These are phyloP conservation scores for Bipolaris oryzae DNA, from an alignment of 2,329 filamentous ascomycete genomes.

Conservation along the genomic window DNA sequence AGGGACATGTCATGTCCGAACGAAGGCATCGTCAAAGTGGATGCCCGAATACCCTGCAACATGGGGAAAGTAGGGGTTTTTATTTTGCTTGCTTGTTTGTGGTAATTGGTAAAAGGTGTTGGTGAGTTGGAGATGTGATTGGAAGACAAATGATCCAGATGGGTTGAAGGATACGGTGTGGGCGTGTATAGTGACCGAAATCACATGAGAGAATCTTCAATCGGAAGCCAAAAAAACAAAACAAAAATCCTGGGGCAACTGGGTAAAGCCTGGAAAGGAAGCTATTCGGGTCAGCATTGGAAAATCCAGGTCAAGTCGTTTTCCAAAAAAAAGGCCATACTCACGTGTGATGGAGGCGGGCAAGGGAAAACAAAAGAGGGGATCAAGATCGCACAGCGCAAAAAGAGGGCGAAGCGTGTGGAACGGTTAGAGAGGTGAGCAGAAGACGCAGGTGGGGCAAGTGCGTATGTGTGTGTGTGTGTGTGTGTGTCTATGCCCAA, in stretches of 20 bases:
- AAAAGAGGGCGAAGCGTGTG: neutral
- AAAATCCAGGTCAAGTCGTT: neutral
- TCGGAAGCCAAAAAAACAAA: conserved; percentile 3
- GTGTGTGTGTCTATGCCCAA: conserved; percentile 5
- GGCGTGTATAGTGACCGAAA: conserved; percentile 3
- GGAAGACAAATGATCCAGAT: neutral
- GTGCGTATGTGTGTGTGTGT: too few species aligned
- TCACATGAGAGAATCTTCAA: conserved; percentile 5
- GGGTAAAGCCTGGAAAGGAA: neutral
- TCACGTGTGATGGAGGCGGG: conserved; percentile 4
- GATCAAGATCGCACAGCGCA: neutral
- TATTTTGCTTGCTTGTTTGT: too few species aligned
- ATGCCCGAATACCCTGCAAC: conserved; percentile 46
- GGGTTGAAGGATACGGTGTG: neutral
- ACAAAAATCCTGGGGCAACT: neutral
- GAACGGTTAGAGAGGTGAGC: conserved; percentile 8
- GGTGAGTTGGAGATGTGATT: conserved; percentile 7
- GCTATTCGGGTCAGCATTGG: conserved; percentile 5
- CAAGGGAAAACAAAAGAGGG: conserved; percentile 1
- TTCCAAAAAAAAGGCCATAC: neutral
- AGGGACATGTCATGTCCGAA: conserved; percentile 45
- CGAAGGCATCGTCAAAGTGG: conserved; percentile 45
- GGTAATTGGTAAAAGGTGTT: neutral
- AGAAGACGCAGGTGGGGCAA: conserved; percentile 17
- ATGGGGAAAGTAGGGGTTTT: conserved; percentile 33